phyloP scores from a whole-genome alignment of 2,329 filamentous ascomycete genomes.

The Xylaria sp. region DNA sequence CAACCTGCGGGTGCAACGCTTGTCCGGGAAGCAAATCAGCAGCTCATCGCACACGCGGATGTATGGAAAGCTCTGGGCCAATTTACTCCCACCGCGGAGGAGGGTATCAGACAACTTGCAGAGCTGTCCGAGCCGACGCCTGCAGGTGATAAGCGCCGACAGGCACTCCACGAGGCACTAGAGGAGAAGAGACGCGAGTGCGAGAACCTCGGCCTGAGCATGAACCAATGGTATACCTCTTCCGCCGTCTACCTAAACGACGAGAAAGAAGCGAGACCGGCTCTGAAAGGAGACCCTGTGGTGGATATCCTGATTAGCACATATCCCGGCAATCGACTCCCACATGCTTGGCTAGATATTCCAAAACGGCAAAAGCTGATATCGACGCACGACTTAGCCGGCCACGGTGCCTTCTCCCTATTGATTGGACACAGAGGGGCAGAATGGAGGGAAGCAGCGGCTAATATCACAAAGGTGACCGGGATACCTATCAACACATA shows the following conservation, averaged over 20 bases:
- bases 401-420: conserved; percentile 63
- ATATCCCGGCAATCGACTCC: conserved; percentile 68
- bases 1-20: conserved; percentile 62
- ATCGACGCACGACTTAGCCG: conserved; percentile 70
- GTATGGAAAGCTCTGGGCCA: conserved; percentile 61
- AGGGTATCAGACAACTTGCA: conserved; percentile 51
- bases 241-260: conserved; percentile 52
- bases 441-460: conserved; percentile 63
- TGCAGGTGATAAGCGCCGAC: conserved; percentile 52
- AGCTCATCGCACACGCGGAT: conserved; percentile 62
- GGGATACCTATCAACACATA: conserved; percentile 61
- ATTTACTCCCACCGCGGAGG: conserved; percentile 52
- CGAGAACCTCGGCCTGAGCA: conserved; percentile 52
- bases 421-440: conserved; percentile 67
- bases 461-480: conserved; percentile 51
- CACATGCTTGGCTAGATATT: conserved; percentile 72
- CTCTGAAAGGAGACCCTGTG: conserved; percentile 36
- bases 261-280: conserved; percentile 49
- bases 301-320: conserved; percentile 55
- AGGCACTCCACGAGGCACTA: conserved; percentile 54
- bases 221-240: conserved; percentile 64
- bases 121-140: conserved; percentile 52
- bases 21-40: conserved; percentile 65
- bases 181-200: conserved; percentile 64
- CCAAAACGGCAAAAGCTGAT: conserved; percentile 56